A percentile compares a stretch with the other conserved stretches of the same genome.
phyloP scores from a whole-genome alignment of 768 basidiomycete species.

The Podaxis sp. region DNA sequence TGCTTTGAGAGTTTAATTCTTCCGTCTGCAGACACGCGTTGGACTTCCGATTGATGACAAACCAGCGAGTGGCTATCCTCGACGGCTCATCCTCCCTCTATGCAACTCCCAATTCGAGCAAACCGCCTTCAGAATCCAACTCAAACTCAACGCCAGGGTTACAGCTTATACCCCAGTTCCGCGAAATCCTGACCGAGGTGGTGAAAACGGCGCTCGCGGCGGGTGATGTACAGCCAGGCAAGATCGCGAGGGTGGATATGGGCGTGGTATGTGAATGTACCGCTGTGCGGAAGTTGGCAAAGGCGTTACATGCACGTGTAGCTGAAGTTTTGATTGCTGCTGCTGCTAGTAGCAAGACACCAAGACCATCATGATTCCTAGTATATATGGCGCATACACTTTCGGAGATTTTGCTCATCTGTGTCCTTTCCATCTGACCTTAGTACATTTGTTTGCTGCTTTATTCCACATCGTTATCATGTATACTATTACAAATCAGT shows the following conservation, averaged over 20 bases:
- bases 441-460: background rate
- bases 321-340: conserved; percentile 14
- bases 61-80: conserved; percentile 62
- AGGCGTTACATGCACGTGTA: conserved; percentile 48
- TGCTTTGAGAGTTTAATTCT: background rate
- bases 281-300: conserved; percentile 41
- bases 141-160: conserved; percentile 29
- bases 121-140: conserved; percentile 9
- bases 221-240: conserved; percentile 27
- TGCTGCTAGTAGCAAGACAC: background rate
- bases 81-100: conserved; percentile 68
- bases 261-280: conserved; percentile 57
- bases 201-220: conserved; percentile 37
- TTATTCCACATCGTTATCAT: conserved; percentile 9
- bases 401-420: background rate
- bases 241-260: conserved; percentile 52
- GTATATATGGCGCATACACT: background rate
- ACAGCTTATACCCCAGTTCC: conserved; percentile 59
- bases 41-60: conserved; percentile 72
- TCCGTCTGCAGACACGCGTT: conserved; percentile 56
- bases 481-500: conserved; percentile 6
- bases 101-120: conserved; percentile 15
- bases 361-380: background rate
- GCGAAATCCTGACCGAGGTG: conserved; percentile 42
- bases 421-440: background rate